phyloP scores from a whole-genome alignment of 306 rosid genomes.

The Prinsepia uniflora region DNA sequence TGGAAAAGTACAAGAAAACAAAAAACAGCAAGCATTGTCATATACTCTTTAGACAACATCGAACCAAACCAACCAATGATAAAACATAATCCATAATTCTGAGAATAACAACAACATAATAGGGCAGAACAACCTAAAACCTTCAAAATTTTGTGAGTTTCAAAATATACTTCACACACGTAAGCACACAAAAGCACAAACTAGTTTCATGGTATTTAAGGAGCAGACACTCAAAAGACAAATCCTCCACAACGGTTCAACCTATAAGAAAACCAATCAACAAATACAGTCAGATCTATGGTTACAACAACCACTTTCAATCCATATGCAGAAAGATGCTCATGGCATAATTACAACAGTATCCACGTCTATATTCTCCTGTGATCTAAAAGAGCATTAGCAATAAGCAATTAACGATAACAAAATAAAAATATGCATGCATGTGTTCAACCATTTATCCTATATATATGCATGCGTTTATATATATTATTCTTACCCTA shows the following conservation, averaged over 20 bases:
- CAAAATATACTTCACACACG: too few species aligned
- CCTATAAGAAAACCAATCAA: neutral
- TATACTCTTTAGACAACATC: too few species aligned
- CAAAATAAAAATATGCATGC: neutral
- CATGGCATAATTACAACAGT: neutral
- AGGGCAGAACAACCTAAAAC: neutral
- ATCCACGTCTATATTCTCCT: slow-evolving; percentile 11
- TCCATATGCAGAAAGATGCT: slow-evolving; percentile 7
- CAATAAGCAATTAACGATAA: neutral
- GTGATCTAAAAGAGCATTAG: slow-evolving; percentile 15
- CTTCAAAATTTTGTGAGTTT: neutral
- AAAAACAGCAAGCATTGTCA: neutral
- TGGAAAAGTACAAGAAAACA: too few species aligned
- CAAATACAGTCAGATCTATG: neutral
- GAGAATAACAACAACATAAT: neutral
- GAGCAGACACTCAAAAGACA: neutral
- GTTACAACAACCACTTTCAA: slow-evolving; percentile 13
- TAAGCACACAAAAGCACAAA: neutral
- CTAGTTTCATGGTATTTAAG: neutral
- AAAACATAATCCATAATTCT: too few species aligned
- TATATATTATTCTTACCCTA: slow-evolving; percentile 34
- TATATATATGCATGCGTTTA: too few species aligned
- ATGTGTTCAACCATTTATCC: too few species aligned
- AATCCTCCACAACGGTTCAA: neutral
- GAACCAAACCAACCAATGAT: too few species aligned